Evolutionary conservation across 331 rosid species (phyloP).

Genomic region (Quercus tomentella): DNA sequence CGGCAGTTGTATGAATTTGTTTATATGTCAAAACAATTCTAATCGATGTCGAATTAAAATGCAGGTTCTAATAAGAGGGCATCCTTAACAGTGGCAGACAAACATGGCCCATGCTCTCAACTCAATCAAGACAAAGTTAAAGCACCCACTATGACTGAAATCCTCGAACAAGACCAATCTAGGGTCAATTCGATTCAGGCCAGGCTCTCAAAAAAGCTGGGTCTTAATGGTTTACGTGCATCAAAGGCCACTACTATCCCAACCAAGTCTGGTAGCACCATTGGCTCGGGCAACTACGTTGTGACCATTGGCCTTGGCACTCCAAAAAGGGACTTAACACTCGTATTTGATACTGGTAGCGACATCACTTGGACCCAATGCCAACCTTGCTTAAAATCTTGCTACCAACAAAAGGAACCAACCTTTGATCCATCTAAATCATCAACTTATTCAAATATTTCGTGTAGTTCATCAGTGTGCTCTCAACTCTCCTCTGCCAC

Average conservation of each 20-base stretch:
- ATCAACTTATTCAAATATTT: constrained; percentile 35
- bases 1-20: too few relatives aligned
- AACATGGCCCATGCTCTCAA: constrained; percentile 56
- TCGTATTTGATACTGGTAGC: constrained; percentile 59
- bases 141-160: too few relatives aligned
- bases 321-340: constrained; percentile 49
- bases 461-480: constrained; percentile 39
- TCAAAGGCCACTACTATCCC: constrained; percentile 32
- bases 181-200: too few relatives aligned
- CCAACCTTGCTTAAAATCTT: constrained; percentile 45
- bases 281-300: constrained; percentile 58
- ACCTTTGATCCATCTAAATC: constrained; percentile 53
- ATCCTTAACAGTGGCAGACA: constrained; percentile 39
- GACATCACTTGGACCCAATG: constrained; percentile 89
- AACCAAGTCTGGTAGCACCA: constrained; percentile 47
- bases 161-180: too few relatives aligned
- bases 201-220: too few relatives aligned
- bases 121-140: not conserved
- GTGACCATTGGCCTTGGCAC: constrained; percentile 66
- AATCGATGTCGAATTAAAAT: too few relatives aligned
- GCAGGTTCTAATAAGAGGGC: constrained; percentile 23
- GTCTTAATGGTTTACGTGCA: not conserved
- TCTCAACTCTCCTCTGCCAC: constrained; percentile 45
- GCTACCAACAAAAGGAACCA: constrained; percentile 55
- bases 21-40: too few relatives aligned